These are phyloP conservation scores for Bipolaris gigantea DNA, from an alignment of 2,329 filamentous ascomycete species.

Conservation along the genomic window DNA sequence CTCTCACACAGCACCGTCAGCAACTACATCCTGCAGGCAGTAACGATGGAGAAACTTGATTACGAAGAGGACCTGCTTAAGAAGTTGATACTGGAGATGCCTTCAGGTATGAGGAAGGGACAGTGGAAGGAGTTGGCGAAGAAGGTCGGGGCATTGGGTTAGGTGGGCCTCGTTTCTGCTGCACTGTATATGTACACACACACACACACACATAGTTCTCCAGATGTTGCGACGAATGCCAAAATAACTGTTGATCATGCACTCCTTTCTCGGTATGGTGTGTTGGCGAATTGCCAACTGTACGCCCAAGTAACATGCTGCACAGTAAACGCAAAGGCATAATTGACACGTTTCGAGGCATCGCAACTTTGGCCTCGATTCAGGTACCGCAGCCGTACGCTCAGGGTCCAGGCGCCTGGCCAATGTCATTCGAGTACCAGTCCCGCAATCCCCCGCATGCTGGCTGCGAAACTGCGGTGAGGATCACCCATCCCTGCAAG, in stretches of 20 bases:
- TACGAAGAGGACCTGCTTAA: slow-evolving; percentile 28
- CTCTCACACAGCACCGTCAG: slow-evolving; percentile 32
- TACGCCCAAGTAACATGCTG: neutral
- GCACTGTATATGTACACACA: neutral
- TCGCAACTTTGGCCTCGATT: neutral
- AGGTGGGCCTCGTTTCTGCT: neutral
- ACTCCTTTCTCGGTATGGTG: neutral
- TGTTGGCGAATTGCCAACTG: neutral
- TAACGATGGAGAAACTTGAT: slow-evolving; percentile 33
- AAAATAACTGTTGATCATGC: neutral
- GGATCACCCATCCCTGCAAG: slow-evolving; percentile 23
- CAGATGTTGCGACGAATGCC: neutral
- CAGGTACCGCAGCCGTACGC: slow-evolving; percentile 4
- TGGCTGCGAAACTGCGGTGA: slow-evolving; percentile 24
- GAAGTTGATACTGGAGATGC: slow-evolving; percentile 24
- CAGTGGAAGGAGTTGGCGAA: slow-evolving; percentile 31
- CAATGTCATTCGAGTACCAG: slow-evolving; percentile 16
- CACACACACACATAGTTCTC: neutral
- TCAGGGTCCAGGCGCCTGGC: slow-evolving; percentile 11
- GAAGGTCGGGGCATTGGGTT: slow-evolving; percentile 21
- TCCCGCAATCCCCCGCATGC: slow-evolving; percentile 23
- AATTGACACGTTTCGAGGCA: neutral
- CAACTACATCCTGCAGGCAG: slow-evolving; percentile 37
- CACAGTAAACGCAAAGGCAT: neutral
- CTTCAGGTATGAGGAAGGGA: slow-evolving; percentile 26